Evolutionary conservation across 805 yeast species (phyloP), one percentile per base, ranked within the genome.

Genomic region (Suhomyces sp.): DNA sequence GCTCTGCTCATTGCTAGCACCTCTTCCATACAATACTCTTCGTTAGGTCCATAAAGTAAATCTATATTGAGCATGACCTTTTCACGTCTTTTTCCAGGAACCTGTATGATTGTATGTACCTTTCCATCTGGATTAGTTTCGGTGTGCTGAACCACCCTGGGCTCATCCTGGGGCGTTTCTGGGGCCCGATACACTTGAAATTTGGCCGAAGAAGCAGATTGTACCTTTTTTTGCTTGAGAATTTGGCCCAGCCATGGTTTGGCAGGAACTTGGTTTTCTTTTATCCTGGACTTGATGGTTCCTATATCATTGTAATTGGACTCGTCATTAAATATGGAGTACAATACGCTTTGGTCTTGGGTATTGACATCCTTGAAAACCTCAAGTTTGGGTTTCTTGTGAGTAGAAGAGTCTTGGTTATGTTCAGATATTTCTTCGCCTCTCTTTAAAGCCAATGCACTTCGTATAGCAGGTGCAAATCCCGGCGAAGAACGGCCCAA

Each of bases 11-110:
- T 65, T 0, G 88, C 86, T 46, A 88, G 67, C 2, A 90, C 66
- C 62, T 92, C 97, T 44, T 78, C 81, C 4, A 86, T 63, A 54
- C 87, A 84, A 49, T 70, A 78, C 56, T 87, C 94, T 44, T 80
- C 83, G 5, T 61, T 52, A 0, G 81, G 79, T 5, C 42, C 42
- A 56, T 84, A 80, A 33, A 87, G 62, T 38, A 87, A 68, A 44
- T 82, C 81, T 58, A 86, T 73, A 62, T 88, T 88, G 50, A 84
- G 67, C 59, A 81, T 80, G 15, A 86, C 76, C 47, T 73, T 78
- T 63, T 87, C 93, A 0, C 81, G 69, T 53, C 78, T 78, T 58
- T 84, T 85, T 0, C 89, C 90, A 2, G 83, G 79, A 24, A 69
- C 71, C 35, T 76, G 72, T 13, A 87, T 72, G 4, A 80, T 66